These are phyloP conservation scores for Cladosporium colombiae DNA, from an alignment of 2,329 filamentous ascomycete species.

Conservation along the genomic window DNA sequence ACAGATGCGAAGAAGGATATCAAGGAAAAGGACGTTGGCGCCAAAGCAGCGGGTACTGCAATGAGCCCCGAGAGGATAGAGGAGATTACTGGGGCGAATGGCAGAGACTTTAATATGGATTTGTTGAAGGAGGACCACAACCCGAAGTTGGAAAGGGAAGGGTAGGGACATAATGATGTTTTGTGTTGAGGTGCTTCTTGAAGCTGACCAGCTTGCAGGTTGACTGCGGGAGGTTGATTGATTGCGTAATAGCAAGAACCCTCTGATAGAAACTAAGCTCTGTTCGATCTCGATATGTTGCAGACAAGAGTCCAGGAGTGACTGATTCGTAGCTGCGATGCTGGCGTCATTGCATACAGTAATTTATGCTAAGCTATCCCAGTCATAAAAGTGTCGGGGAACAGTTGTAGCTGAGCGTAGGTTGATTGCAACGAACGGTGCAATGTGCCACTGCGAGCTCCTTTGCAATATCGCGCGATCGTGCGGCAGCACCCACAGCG, in stretches of 20 bases:
- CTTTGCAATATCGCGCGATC: neutral
- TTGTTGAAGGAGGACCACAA: constrained; percentile 23
- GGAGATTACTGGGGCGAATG: constrained; percentile 31
- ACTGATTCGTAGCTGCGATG: neutral
- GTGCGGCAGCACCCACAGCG: neutral
- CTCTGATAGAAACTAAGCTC: neutral
- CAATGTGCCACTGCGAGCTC: neutral
- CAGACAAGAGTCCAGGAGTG: neutral
- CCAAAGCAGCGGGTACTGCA: neutral
- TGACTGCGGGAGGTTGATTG: constrained; percentile 1
- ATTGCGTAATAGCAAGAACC: neutral
- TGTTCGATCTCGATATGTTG: neutral
- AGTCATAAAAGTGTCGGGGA: neutral
- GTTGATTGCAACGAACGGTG: too few relatives aligned
- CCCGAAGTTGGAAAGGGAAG: constrained; percentile 4
- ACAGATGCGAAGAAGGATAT: neutral
- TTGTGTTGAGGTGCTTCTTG: neutral
- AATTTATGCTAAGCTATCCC: neutral
- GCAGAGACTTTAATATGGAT: constrained; percentile 35
- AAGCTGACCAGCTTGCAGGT: neutral
- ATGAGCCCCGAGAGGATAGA: constrained; percentile 34
- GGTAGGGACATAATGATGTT: neutral
- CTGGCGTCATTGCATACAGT: neutral
- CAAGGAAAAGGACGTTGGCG: constrained; percentile 21
- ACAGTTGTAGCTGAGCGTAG: neutral